Percentiles rank a stretch among this genome's conserved stretches.
phyloP scores from a whole-genome alignment of 208 protist species.

The Crithidia fasciculata region DNA sequence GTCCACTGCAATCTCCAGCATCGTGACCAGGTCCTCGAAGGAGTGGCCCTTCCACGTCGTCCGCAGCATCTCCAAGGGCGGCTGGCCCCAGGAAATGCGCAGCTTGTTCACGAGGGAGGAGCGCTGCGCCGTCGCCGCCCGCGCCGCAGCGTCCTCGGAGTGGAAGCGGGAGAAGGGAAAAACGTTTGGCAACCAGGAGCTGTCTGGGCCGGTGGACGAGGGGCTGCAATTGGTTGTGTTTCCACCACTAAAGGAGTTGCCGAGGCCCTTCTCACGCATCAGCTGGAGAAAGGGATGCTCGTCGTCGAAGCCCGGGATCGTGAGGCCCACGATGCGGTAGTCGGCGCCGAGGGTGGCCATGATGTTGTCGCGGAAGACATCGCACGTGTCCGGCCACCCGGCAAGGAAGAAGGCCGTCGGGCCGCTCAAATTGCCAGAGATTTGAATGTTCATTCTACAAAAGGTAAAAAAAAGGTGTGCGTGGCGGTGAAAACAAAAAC shows the following conservation, averaged over 20 bases:
- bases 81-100: slow-evolving; percentile 7
- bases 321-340: slow-evolving; percentile 75
- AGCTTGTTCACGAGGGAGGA: background rate
- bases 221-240: too few relatives aligned
- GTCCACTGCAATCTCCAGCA: slow-evolving; percentile 79
- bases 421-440: slow-evolving; percentile 70
- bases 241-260: slow-evolving; percentile 2
- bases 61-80: slow-evolving; percentile 23
- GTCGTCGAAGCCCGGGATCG: slow-evolving; percentile 65
- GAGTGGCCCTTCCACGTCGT: slow-evolving; percentile 51
- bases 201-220: background rate
- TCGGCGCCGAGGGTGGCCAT: slow-evolving; percentile 50
- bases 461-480: too few relatives aligned
- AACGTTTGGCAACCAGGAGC: background rate
- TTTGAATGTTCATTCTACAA: slow-evolving; percentile 89
- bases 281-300: slow-evolving; percentile 49
- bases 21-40: slow-evolving; percentile 65
- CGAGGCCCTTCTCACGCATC: slow-evolving; percentile 8
- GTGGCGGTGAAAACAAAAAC: too few relatives aligned
- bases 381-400: slow-evolving; percentile 77
- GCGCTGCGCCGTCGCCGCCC: background rate
- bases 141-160: background rate
- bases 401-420: slow-evolving; percentile 76
- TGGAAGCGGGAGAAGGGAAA: slow-evolving; percentile 8
- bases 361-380: slow-evolving; percentile 78